phyloP scores from a whole-genome alignment of 2,329 filamentous ascomycete genomes.

The Torrubiellomyces zombiae region DNA sequence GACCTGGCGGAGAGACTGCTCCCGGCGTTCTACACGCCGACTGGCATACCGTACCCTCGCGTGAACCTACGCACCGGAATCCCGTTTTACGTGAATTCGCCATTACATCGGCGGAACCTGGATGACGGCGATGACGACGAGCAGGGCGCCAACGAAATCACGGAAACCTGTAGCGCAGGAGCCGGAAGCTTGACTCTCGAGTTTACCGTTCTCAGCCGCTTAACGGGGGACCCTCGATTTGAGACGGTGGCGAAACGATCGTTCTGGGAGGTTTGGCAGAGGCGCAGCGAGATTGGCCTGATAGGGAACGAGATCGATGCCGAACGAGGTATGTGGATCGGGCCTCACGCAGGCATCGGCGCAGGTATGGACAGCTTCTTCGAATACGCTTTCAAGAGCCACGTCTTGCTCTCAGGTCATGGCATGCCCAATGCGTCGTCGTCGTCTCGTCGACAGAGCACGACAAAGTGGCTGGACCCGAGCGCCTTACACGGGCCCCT shows the following conservation, averaged over 20 bases:
- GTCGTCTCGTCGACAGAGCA: constrained; percentile 24
- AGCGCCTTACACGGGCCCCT: constrained; percentile 45
- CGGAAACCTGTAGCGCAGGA: constrained; percentile 91
- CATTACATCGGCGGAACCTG: constrained; percentile 46
- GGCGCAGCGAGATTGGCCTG: constrained; percentile 69
- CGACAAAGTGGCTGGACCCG: constrained; percentile 39
- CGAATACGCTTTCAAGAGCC: constrained; percentile 90
- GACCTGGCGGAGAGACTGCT: constrained; percentile 73
- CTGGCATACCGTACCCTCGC: constrained; percentile 83
- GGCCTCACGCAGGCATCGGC: constrained; percentile 80
- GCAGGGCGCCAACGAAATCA: constrained; percentile 55
- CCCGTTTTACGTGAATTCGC: constrained; percentile 81
- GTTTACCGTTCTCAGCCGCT: constrained; percentile 74
- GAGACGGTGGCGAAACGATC: constrained; percentile 80
- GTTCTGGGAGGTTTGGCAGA: constrained; percentile 93
- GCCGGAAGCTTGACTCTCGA: constrained; percentile 92
- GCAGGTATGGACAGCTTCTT: constrained; percentile 97
- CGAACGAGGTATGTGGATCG: constrained; percentile 79
- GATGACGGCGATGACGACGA: constrained; percentile 16
- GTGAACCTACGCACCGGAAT: constrained; percentile 86
- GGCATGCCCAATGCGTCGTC: constrained; percentile 32
- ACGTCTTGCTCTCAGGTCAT: constrained; percentile 74
- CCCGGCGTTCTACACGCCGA: constrained; percentile 81
- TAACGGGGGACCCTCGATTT: constrained; percentile 77
- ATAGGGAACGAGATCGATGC: constrained; percentile 87